Evolutionary conservation across 2,329 filamentous ascomycete species (phyloP).

Genomic region (Fonsecaea monophora): DNA sequence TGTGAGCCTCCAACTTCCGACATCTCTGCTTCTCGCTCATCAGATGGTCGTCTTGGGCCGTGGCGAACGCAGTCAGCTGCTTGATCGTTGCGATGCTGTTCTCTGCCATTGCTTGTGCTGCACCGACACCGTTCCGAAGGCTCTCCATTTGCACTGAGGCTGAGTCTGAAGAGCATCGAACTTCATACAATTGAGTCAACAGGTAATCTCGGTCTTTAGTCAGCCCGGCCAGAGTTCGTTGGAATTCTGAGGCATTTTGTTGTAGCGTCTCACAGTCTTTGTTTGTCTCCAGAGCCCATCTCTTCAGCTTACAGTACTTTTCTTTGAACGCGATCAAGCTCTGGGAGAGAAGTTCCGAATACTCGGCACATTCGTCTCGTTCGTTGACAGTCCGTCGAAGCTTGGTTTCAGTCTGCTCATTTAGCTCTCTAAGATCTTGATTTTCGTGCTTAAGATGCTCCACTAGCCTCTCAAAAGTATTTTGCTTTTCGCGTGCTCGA

Average conservation of each 20-base stretch:
- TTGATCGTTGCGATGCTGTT: constrained; percentile 4
- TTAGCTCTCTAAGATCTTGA: constrained; percentile 12
- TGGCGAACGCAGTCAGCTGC: constrained; percentile 13
- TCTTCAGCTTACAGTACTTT: constrained; percentile 37
- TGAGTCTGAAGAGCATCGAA: background rate
- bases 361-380: constrained; percentile 19
- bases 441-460: constrained; percentile 27
- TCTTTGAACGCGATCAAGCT: constrained; percentile 27
- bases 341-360: constrained; percentile 16
- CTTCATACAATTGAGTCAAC: constrained; percentile 16
- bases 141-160: constrained; percentile 14
- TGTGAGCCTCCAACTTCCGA: constrained; percentile 31
- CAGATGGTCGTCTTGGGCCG: constrained; percentile 18
- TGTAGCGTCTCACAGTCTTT: constrained; percentile 34
- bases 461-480: constrained; percentile 14
- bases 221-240: constrained; percentile 10
- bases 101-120: constrained; percentile 16
- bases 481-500: constrained; percentile 22
- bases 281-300: constrained; percentile 36
- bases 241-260: constrained; percentile 19
- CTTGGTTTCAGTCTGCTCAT: constrained; percentile 15
- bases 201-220: constrained; percentile 27
- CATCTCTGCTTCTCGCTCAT: constrained; percentile 28
- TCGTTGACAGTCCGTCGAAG: constrained; percentile 15
- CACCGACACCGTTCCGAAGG: constrained; percentile 17